phyloP scores from a whole-genome alignment of 2,329 filamentous ascomycete genomes.

The Trichoderma breve region DNA sequence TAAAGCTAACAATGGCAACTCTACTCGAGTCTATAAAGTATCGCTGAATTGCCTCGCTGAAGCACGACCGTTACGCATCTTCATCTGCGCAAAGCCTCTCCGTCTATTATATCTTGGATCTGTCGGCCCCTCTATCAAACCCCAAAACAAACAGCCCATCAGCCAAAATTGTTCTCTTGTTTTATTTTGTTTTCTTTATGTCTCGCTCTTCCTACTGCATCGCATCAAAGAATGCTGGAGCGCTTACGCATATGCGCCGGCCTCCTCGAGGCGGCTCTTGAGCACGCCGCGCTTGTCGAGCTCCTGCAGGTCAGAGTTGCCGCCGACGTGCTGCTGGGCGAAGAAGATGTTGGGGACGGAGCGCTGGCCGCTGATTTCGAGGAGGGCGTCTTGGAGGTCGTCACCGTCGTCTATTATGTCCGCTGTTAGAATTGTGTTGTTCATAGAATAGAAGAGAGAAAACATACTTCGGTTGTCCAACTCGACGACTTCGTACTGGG shows the following conservation, averaged over 20 bases:
- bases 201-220: not conserved
- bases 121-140: not conserved
- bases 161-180: not conserved
- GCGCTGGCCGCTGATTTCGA: slow-evolving; percentile 75
- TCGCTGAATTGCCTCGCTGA: not conserved
- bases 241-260: slow-evolving; percentile 44
- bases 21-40: not conserved
- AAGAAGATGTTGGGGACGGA: slow-evolving; percentile 98
- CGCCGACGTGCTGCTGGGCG: slow-evolving; percentile 84
- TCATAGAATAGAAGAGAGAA: not conserved
- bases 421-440: not conserved
- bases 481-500: slow-evolving; percentile 75
- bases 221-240: not conserved
- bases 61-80: not conserved
- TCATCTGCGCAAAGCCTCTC: not conserved
- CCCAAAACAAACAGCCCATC: slow-evolving; percentile 11
- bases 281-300: slow-evolving; percentile 51
- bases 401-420: slow-evolving; percentile 67
- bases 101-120: slow-evolving; percentile 2
- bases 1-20: not conserved
- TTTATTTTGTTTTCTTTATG: not conserved
- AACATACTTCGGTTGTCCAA: slow-evolving; percentile 78
- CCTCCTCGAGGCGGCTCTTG: slow-evolving; percentile 41
- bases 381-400: slow-evolving; percentile 79
- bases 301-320: slow-evolving; percentile 79